phyloP scores from a whole-genome alignment of 1,139 yeast genomes.

The Torulaspora pretoriensis region DNA sequence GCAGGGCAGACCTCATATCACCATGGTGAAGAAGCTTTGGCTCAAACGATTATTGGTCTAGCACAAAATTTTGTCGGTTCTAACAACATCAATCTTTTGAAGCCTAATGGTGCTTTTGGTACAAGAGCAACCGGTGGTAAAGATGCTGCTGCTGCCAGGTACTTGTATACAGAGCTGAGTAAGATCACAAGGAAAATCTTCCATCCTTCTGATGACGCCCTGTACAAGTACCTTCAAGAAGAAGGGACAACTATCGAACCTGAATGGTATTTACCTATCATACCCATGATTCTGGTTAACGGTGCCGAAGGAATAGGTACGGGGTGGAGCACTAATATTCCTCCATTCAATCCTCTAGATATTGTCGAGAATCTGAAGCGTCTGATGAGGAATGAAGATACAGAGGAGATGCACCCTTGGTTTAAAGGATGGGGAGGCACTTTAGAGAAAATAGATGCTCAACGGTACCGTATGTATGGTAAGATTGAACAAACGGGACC shows the following conservation, averaged over 20 bases:
- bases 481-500: constrained; percentile 76
- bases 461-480: constrained; percentile 73
- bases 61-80: constrained; percentile 96
- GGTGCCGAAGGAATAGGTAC: constrained; percentile 99
- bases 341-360: constrained; percentile 84
- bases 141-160: constrained; percentile 98
- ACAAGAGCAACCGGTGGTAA: constrained; percentile 97
- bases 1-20: constrained; percentile 91
- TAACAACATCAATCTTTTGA: constrained; percentile 76
- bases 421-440: constrained; percentile 92
- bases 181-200: constrained; percentile 73
- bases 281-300: constrained; percentile 90
- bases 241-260: constrained; percentile 96
- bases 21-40: constrained; percentile 87
- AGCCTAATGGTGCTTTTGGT: constrained; percentile 96
- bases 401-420: constrained; percentile 86
- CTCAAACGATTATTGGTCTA: constrained; percentile 84
- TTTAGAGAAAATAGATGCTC: constrained; percentile 59
- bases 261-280: constrained; percentile 86
- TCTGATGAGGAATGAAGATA: constrained; percentile 68
- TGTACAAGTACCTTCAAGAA: constrained; percentile 78
- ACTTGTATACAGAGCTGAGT: constrained; percentile 82
- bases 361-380: constrained; percentile 68
- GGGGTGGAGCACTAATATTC: constrained; percentile 96
- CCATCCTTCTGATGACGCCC: constrained; percentile 74